Evolutionary conservation across 192 early-diverging fungal genomes (phyloP).

Genomic region (Coemansia sp.): DNA sequence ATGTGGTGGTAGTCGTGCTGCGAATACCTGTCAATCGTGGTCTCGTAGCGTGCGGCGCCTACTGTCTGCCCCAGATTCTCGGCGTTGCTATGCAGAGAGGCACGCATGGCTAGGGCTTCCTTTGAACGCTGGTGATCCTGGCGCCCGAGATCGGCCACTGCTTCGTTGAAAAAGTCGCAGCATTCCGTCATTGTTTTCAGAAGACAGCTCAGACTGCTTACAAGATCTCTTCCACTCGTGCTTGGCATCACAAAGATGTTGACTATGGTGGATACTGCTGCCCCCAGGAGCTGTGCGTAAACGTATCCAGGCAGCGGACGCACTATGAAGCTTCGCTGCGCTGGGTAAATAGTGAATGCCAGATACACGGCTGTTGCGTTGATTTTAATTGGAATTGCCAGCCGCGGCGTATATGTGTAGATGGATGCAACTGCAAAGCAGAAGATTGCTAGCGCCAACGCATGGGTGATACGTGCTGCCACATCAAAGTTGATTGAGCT

Average conservation of each 20-base stretch:
- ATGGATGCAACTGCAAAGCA: constrained; percentile 27
- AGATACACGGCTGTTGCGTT: constrained; percentile 26
- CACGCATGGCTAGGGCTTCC: constrained; percentile 8
- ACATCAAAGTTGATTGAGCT: constrained; percentile 18
- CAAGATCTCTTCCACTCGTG: constrained; percentile 34
- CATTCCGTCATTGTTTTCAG: constrained; percentile 28
- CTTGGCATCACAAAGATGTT: constrained; percentile 47
- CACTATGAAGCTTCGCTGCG: constrained; percentile 8
- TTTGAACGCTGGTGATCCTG: constrained; percentile 9
- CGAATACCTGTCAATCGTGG: constrained; percentile 42
- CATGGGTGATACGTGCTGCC: constrained; percentile 22
- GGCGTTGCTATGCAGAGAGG: not conserved
- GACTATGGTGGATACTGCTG: constrained; percentile 31
- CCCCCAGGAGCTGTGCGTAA: constrained; percentile 42
- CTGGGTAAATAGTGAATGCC: constrained; percentile 25
- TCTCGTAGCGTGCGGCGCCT: constrained; percentile 44
- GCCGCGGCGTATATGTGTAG: constrained; percentile 34
- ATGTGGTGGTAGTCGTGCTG: constrained; percentile 43
- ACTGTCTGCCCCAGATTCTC: constrained; percentile 37
- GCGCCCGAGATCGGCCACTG: constrained; percentile 15
- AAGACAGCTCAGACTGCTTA: constrained; percentile 19
- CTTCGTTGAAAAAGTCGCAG: constrained; percentile 29
- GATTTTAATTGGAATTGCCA: constrained; percentile 32
- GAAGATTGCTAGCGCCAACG: constrained; percentile 25
- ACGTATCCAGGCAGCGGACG: constrained; percentile 31